These are phyloP conservation scores for Aureobasidium sp. DNA, from an alignment of 2,329 filamentous ascomycete species.

Conservation along the genomic window DNA sequence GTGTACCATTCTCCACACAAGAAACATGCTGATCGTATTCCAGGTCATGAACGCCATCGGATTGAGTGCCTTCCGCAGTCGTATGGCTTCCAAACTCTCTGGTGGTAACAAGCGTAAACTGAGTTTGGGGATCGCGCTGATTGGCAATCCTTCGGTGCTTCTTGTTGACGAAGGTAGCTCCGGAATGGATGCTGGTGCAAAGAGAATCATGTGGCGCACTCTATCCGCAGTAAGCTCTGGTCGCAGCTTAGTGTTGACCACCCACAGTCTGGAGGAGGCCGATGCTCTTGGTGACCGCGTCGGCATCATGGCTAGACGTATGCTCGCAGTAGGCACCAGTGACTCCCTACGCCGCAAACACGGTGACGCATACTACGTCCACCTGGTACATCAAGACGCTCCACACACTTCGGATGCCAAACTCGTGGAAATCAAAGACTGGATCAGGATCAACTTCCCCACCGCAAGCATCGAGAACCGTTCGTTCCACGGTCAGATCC, in stretches of 20 bases:
- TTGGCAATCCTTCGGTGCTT: slow-evolving; percentile 82
- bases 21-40: not conserved
- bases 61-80: slow-evolving; percentile 57
- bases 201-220: slow-evolving; percentile 88
- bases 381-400: slow-evolving; percentile 66
- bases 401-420: slow-evolving; percentile 63
- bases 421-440: slow-evolving; percentile 56
- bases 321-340: slow-evolving; percentile 75
- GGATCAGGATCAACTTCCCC: slow-evolving; percentile 55
- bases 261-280: slow-evolving; percentile 92
- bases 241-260: slow-evolving; percentile 78
- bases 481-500: slow-evolving; percentile 75
- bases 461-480: slow-evolving; percentile 61
- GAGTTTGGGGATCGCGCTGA: slow-evolving; percentile 77
- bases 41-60: slow-evolving; percentile 62
- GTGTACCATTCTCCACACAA: not conserved
- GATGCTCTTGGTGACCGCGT: slow-evolving; percentile 76
- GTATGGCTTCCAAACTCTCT: slow-evolving; percentile 71
- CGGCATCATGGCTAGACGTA: slow-evolving; percentile 75
- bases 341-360: slow-evolving; percentile 64
- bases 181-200: slow-evolving; percentile 83
- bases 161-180: slow-evolving; percentile 83
- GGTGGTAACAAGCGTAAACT: slow-evolving; percentile 94
- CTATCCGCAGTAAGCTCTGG: slow-evolving; percentile 64
- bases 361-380: slow-evolving; percentile 71